Conservation (phyloP, 129 eudicot genomes). For the Saussurea involucrata region DNA sequence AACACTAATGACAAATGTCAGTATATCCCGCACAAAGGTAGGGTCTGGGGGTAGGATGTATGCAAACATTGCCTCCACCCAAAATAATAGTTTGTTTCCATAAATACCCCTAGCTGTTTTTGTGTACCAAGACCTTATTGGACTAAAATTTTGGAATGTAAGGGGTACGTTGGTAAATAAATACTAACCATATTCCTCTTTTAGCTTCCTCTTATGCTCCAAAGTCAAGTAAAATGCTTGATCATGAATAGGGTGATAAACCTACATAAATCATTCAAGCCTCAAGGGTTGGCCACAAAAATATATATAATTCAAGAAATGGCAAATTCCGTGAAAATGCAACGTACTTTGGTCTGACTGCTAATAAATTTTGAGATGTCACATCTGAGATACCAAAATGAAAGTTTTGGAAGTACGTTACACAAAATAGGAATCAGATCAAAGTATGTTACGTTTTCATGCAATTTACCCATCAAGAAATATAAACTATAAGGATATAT, state of each 20-base stretch:
- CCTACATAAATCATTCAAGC: conserved; percentile 33
- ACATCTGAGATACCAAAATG: no score
- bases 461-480: background rate
- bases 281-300: background rate
- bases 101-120: background rate
- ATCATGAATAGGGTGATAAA: conserved; percentile 71
- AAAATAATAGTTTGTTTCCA: background rate
- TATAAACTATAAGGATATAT: background rate
- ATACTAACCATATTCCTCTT: conserved; percentile 65
- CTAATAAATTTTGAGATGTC: background rate
- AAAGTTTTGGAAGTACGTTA: no score
- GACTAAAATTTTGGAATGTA: background rate
- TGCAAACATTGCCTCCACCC: background rate
- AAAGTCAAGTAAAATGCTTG: conserved; percentile 63
- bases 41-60: no score
- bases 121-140: background rate
- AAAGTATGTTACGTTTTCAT: background rate
- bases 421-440: background rate
- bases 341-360: background rate
- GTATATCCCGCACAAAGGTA: background rate
- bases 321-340: background rate
- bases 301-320: background rate
- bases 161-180: background rate
- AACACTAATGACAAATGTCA: background rate
- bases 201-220: conserved; percentile 67